Conservation (phyloP, 176 grass and related monocot species). For the Ampelocalamus luodianensis region DNA sequence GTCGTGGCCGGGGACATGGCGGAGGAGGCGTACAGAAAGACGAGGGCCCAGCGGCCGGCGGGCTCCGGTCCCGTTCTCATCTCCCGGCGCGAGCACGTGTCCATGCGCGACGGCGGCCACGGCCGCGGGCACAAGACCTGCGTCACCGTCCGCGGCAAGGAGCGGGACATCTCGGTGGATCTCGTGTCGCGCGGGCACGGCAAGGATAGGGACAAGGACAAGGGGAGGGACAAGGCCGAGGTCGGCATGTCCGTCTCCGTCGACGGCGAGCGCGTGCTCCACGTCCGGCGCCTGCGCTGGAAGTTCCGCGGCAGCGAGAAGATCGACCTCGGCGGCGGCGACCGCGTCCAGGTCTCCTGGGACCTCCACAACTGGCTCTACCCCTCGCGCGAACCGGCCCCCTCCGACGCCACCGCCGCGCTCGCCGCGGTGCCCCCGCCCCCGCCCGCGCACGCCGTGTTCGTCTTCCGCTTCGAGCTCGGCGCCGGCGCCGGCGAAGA, state of each 20-base stretch:
- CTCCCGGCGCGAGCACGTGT: conserved; percentile 75
- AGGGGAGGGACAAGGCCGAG: conserved; percentile 46
- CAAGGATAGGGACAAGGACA: conserved; percentile 21
- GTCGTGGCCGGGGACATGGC: conserved; percentile 75
- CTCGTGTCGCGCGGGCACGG: conserved; percentile 53
- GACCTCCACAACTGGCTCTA: conserved; percentile 94
- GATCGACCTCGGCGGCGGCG: conserved; percentile 67
- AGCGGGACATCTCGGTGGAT: conserved; percentile 84
- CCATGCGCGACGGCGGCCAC: conserved; percentile 41
- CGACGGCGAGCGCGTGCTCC: conserved; percentile 73
- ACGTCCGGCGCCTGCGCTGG: conserved; percentile 78
- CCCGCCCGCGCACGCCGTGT: conserved; percentile 61
- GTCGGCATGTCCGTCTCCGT: conserved; percentile 70
- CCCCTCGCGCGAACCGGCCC: conserved; percentile 41
- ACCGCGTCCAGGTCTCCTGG: conserved; percentile 79
- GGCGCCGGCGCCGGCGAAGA: conserved; percentile 26
- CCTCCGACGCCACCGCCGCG: conserved; percentile 31
- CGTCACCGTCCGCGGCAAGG: conserved; percentile 67
- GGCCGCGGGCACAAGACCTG: conserved; percentile 59
- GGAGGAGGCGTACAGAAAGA: conserved; percentile 79
- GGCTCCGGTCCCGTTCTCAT: conserved; percentile 45
- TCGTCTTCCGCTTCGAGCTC: conserved; percentile 87
- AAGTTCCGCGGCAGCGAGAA: conserved; percentile 91
- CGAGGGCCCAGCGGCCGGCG: conserved; percentile 33
- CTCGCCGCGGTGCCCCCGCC: conserved; percentile 10